Percentiles rank a stretch among this genome's conserved stretches.
Conservation (phyloP, 805 yeast genomes). For the Schwanniomyces polymorphus region DNA sequence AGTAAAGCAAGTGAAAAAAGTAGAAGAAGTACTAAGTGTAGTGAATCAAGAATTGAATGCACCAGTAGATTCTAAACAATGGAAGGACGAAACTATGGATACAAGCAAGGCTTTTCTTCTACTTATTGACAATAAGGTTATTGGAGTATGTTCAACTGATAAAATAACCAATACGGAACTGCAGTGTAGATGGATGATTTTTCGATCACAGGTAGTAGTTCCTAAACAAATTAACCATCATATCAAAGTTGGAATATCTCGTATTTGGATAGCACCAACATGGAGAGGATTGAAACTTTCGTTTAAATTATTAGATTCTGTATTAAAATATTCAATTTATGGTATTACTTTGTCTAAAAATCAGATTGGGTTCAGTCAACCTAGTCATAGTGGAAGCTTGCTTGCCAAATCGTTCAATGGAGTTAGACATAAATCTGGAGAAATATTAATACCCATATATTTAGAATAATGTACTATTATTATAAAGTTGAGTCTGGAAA, state of each 20-base stretch:
- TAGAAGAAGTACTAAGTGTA: conserved; percentile 41
- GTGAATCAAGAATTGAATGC: conserved; percentile 66
- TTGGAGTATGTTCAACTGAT: conserved; percentile 60
- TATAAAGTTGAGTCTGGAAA: conserved; percentile 53
- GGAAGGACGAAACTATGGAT: conserved; percentile 20
- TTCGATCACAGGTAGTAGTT: conserved; percentile 50
- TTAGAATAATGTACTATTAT: conserved; percentile 23
- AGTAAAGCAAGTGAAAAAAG: conserved; percentile 22
- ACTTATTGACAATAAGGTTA: conserved; percentile 44
- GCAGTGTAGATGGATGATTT: conserved; percentile 61
- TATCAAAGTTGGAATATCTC: conserved; percentile 35
- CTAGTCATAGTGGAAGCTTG: conserved; percentile 62
- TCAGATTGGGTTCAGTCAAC: conserved; percentile 71
- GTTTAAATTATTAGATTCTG: conserved; percentile 40
- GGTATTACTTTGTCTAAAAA: conserved; percentile 44
- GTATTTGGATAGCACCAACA: conserved; percentile 44
- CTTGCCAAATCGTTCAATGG: conserved; percentile 60
- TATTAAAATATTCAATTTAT: conserved; percentile 45
- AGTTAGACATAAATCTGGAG: conserved; percentile 53
- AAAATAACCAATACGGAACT: conserved; percentile 20
- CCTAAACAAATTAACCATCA: conserved; percentile 41
- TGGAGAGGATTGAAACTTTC: conserved; percentile 57
- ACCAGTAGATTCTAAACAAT: conserved; percentile 33
- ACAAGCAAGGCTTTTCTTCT: conserved; percentile 46
- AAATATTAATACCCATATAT: conserved; percentile 50